phyloP scores from a whole-genome alignment of 805 yeast genomes.

The Cyberlindnera euphorbiae region DNA sequence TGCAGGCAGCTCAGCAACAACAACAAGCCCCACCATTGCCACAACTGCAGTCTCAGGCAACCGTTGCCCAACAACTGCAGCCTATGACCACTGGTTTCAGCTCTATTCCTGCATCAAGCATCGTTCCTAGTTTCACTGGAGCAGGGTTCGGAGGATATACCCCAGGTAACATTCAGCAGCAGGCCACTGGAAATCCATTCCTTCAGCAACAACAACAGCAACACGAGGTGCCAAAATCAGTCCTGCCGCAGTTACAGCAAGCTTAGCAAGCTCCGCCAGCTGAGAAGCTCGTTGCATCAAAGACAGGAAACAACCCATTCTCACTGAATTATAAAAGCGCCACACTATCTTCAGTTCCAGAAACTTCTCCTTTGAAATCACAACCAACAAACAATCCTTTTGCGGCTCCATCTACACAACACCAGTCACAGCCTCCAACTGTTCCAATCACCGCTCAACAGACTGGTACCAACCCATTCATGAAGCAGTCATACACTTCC shows the following conservation, averaged over 20 bases:
- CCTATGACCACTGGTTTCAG: constrained; percentile 18
- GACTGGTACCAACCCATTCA: constrained; percentile 39
- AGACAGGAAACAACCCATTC: constrained; percentile 30
- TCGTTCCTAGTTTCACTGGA: constrained; percentile 42
- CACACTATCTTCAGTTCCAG: constrained; percentile 13
- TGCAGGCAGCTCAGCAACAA: background rate
- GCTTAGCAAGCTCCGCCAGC: background rate
- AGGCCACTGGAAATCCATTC: constrained; percentile 34
- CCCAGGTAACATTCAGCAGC: constrained; percentile 12
- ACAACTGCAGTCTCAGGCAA: constrained; percentile 10
- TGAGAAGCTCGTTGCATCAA: constrained; percentile 9
- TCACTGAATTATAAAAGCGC: constrained; percentile 17
- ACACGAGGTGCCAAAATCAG: constrained; percentile 4
- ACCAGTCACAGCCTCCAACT: background rate
- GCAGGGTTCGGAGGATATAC: constrained; percentile 55
- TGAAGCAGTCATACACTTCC: constrained; percentile 20
- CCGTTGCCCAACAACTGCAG: constrained; percentile 21
- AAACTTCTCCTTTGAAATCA: constrained; percentile 6
- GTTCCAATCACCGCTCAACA: constrained; percentile 21
- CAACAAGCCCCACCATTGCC: constrained; percentile 6
- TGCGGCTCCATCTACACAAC: constrained; percentile 6
- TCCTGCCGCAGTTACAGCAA: background rate
- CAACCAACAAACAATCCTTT: constrained; percentile 28
- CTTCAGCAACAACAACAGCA: constrained; percentile 15
- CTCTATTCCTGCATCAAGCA: constrained; percentile 11